Evolutionary conservation across 495 filamentous ascomycete species (phyloP).

Genomic region (Apiosordaria backusii): DNA sequence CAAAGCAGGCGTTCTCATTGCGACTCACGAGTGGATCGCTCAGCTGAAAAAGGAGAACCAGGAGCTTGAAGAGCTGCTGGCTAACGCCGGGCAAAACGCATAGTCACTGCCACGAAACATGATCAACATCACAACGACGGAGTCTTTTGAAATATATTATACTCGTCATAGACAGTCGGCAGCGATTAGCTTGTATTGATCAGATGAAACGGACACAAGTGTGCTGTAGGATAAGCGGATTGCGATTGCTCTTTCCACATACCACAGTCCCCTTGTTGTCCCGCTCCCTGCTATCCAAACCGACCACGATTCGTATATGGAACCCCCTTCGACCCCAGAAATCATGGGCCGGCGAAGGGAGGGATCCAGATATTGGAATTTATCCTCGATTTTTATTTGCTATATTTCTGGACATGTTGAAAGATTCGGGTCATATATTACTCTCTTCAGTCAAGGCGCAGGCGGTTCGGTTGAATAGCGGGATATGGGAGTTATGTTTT

Average conservation of each 20-base stretch:
- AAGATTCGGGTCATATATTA: background rate
- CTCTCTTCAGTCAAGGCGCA: background rate
- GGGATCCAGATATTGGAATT: background rate
- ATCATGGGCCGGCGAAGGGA: background rate
- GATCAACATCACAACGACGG: too few species aligned
- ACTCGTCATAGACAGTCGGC: background rate
- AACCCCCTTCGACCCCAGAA: background rate
- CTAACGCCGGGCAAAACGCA: background rate
- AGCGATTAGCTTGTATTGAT: background rate
- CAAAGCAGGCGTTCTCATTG: slow-evolving; percentile 71
- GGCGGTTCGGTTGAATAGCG: background rate
- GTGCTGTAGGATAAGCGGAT: background rate
- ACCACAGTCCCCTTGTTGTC: background rate
- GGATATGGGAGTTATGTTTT: background rate
- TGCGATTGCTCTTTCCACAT: background rate
- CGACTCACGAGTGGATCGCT: slow-evolving; percentile 71
- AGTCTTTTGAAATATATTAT: background rate
- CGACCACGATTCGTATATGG: background rate
- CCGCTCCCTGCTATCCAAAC: background rate
- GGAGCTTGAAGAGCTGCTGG: slow-evolving; percentile 43
- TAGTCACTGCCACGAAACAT: too few species aligned
- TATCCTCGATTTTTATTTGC: background rate
- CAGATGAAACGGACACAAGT: background rate
- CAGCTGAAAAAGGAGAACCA: slow-evolving; percentile 66
- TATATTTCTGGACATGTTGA: background rate